Percentiles rank a stretch among this genome's conserved stretches.
Evolutionary conservation across 331 rosid genomes (phyloP).

Genomic region (Quercus tomentella): DNA sequence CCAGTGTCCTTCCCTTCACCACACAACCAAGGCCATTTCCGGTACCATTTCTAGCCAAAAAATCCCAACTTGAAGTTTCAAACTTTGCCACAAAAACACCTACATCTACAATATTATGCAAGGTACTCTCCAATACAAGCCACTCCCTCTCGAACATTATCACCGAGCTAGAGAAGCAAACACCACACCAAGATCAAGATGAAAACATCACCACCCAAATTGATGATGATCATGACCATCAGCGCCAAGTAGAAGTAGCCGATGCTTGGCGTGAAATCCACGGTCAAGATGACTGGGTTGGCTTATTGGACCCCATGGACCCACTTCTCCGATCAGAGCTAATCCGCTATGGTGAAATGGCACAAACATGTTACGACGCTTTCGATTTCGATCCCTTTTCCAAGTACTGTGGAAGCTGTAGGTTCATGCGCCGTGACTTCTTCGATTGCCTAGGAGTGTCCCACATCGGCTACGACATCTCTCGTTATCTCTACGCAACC

Average conservation of each 20-base stretch:
- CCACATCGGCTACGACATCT: constrained; percentile 39
- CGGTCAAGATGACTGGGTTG: constrained; percentile 69
- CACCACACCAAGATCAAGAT: not conserved
- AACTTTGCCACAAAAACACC: not conserved
- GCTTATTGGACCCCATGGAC: constrained; percentile 71
- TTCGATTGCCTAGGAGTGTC: constrained; percentile 38
- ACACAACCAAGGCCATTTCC: not conserved
- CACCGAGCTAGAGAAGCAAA: constrained; percentile 23
- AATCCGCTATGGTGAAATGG: constrained; percentile 86
- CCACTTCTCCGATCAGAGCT: constrained; percentile 55
- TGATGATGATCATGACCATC: not conserved
- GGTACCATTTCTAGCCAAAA: not conserved
- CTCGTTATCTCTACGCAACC: constrained; percentile 80
- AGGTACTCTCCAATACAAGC: constrained; percentile 14
- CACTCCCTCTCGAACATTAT: constrained; percentile 12
- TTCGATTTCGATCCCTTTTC: constrained; percentile 86
- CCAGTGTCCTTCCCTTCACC: constrained; percentile 10
- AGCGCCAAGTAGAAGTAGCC: constrained; percentile 23
- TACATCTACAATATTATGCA: not conserved
- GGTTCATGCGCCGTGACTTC: constrained; percentile 46
- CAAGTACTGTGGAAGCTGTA: constrained; percentile 77
- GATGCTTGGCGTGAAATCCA: constrained; percentile 71
- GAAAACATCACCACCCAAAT: not conserved
- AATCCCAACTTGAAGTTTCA: not conserved
- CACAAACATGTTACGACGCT: constrained; percentile 88